Percentiles rank a stretch among this genome's conserved stretches.
Conservation (phyloP, 129 eudicot genomes). For the Escallonia rubra region DNA sequence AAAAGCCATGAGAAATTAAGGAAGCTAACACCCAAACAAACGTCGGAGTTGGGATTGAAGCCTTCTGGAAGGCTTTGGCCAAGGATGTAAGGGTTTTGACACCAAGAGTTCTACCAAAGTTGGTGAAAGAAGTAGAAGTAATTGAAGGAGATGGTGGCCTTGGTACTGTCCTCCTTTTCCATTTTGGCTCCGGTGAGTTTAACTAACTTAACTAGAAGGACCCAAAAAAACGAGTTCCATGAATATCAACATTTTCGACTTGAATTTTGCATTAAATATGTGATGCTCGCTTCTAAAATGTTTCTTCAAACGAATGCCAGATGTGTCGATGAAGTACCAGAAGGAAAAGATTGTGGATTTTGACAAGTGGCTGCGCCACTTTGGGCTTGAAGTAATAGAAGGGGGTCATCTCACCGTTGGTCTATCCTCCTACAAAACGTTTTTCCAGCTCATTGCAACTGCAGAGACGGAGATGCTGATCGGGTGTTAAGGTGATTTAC, state of each 20-base stretch:
- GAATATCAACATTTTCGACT: background rate
- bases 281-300: background rate
- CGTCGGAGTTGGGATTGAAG: conserved; percentile 24
- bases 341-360: conserved; percentile 33
- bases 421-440: conserved; percentile 24
- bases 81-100: conserved; percentile 12
- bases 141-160: conserved; percentile 53
- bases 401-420: conserved; percentile 35
- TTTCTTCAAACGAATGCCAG: conserved; percentile 6
- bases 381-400: conserved; percentile 35
- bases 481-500: conserved; percentile 28
- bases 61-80: conserved; percentile 29
- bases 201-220: background rate
- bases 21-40: conserved; percentile 27
- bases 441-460: conserved; percentile 27
- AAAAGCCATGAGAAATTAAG: conserved; percentile 20
- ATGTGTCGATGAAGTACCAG: conserved; percentile 27
- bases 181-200: conserved; percentile 27
- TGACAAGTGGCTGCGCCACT: conserved; percentile 28
- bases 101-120: conserved; percentile 14
- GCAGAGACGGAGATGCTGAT: conserved; percentile 32
- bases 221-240: too few species aligned
- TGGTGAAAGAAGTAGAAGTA: conserved; percentile 26
- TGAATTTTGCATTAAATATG: background rate
- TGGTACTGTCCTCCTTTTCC: conserved; percentile 37